Percentiles rank a stretch among this genome's conserved stretches.
Evolutionary conservation across 2,329 filamentous ascomycete species (phyloP).

Genomic region (Trichoderma brevicompactum): DNA sequence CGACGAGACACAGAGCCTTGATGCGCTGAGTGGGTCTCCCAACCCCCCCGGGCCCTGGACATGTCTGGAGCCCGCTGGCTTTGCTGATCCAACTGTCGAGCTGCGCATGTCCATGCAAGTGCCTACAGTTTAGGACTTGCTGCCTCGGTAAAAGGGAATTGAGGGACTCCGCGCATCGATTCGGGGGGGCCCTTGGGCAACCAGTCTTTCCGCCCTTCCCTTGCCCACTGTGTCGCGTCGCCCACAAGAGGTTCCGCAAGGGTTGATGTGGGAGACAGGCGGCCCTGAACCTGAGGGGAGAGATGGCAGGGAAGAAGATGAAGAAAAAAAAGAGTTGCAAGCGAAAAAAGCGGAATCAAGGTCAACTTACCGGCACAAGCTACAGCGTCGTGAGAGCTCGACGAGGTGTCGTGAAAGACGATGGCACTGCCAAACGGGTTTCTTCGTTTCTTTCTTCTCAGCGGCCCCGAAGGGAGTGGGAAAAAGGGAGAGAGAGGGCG

Average conservation of each 20-base stretch:
- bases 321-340: background rate
- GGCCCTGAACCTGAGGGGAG: constrained; percentile 24
- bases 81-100: constrained; percentile 22
- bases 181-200: constrained; percentile 1
- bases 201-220: background rate
- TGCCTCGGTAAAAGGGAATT: constrained; percentile 28
- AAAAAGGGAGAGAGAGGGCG: constrained; percentile 6
- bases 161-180: constrained; percentile 13
- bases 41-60: constrained; percentile 27
- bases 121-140: constrained; percentile 23
- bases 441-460: constrained; percentile 22
- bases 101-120: constrained; percentile 22
- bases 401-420: background rate
- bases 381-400: constrained; percentile 8
- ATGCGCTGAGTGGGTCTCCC: constrained; percentile 30
- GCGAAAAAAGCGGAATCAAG: background rate
- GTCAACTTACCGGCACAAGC: constrained; percentile 16
- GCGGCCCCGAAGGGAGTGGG: constrained; percentile 23
- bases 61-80: constrained; percentile 23
- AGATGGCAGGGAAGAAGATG: constrained; percentile 10
- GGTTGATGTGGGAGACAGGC: constrained; percentile 7
- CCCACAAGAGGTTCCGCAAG: constrained; percentile 4
- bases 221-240: constrained; percentile 24
- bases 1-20: constrained; percentile 33
- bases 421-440: background rate